Evolutionary conservation across 202 grass and related monocot genomes (phyloP).

Genomic region (Eragrostis tef): DNA sequence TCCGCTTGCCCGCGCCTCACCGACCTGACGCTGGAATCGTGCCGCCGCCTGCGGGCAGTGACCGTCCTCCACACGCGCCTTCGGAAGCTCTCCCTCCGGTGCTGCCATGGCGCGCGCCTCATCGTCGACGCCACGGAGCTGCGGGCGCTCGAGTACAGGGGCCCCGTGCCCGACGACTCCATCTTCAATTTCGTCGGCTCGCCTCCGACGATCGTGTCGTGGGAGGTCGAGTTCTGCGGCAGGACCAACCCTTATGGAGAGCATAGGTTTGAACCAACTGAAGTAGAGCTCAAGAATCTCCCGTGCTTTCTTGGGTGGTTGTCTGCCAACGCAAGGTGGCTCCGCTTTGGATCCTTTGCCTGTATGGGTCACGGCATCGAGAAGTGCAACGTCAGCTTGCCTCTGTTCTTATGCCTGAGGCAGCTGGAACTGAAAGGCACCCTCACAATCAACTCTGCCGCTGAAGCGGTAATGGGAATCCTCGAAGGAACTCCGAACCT

Average conservation of each 20-base stretch:
- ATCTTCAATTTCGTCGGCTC: background rate
- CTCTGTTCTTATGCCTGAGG: background rate
- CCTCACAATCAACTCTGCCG: background rate
- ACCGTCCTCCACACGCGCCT: background rate
- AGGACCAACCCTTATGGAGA: background rate
- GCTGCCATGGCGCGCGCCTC: background rate
- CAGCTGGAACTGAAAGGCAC: background rate
- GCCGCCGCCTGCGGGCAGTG: background rate
- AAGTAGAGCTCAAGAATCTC: background rate
- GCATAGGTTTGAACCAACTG: no score
- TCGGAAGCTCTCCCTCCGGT: background rate
- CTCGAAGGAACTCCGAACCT: conserved; percentile 23
- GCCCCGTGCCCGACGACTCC: background rate
- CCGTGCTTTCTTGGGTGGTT: background rate
- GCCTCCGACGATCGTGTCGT: background rate
- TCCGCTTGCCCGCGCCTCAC: background rate
- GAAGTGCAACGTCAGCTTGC: background rate
- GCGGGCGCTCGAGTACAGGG: background rate
- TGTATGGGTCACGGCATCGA: background rate
- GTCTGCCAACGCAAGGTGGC: background rate
- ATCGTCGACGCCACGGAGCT: background rate
- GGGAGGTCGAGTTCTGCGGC: conserved; percentile 7
- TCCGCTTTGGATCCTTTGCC: background rate
- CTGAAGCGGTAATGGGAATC: background rate
- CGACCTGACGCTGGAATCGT: conserved; percentile 12